phyloP scores from a whole-genome alignment of 805 yeast genomes.

The Wickerhamiella sergipiensis region DNA sequence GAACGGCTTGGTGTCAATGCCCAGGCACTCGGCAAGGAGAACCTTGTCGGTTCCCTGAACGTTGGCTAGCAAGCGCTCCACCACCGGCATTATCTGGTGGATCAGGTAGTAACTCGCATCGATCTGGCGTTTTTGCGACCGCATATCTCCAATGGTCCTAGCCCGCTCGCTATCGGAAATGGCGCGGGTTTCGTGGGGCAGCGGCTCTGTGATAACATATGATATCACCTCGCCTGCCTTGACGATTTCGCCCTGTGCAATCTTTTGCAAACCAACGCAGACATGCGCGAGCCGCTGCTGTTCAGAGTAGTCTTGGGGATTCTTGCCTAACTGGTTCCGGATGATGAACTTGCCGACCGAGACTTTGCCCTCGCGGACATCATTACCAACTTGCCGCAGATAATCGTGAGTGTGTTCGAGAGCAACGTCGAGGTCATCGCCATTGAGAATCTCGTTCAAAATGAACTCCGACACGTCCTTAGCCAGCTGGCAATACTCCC shows the following conservation, averaged over 20 bases:
- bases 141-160: slow-evolving; percentile 60
- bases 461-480: slow-evolving; percentile 54
- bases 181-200: slow-evolving; percentile 18
- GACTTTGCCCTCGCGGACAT: slow-evolving; percentile 32
- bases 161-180: slow-evolving; percentile 48
- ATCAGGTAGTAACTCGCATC: slow-evolving; percentile 73
- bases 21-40: slow-evolving; percentile 62
- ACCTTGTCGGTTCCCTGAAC: slow-evolving; percentile 78
- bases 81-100: slow-evolving; percentile 81
- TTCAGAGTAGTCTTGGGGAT: slow-evolving; percentile 70
- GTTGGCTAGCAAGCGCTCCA: slow-evolving; percentile 71
- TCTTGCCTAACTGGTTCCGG: slow-evolving; percentile 80
- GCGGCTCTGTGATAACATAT: slow-evolving; percentile 56
- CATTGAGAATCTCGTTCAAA: slow-evolving; percentile 42
- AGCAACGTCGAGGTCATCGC: slow-evolving; percentile 58
- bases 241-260: slow-evolving; percentile 72
- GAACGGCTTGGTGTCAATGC: slow-evolving; percentile 40
- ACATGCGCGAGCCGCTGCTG: slow-evolving; percentile 73
- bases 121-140: slow-evolving; percentile 39
- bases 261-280: slow-evolving; percentile 73
- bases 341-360: slow-evolving; percentile 60
- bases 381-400: not conserved
- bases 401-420: slow-evolving; percentile 49
- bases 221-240: slow-evolving; percentile 86
- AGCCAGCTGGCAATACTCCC: slow-evolving; percentile 89